Base-by-base conservation (phyloP, 2,329 filamentous ascomycete species). In the Diaporthe ilicicola region DNA sequence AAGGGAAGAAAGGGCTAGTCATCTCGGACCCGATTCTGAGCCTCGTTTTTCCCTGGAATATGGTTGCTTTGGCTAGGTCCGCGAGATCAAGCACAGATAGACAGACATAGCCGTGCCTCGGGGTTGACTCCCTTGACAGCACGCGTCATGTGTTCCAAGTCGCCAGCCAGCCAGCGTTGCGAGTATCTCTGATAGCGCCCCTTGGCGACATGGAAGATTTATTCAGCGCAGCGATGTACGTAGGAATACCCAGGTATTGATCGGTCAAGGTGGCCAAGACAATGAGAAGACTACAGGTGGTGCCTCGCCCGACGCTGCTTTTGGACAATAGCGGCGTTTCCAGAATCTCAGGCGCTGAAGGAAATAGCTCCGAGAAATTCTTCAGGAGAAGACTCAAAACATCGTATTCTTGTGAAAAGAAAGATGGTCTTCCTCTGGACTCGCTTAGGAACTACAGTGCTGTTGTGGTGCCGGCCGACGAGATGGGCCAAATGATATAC, bases 1-100 rank as follows among this genome's bases (percentile, higher is more conserved):
- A 72, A 72, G 53, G 70, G 70, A 29, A 73, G 71, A 46, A 72
- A 67, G 32, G 61, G 62, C 19, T 64, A 56, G 24, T 54, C 67
- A 69, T 68, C 67, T 17, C 12, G 34, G n/a, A 39, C 5, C 17
- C 15, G 17, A 32, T 53, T 53, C 17, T 50, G 29, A 37, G 29
- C n/a, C 56, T 19, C 27, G 48, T 48, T 8, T 2, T 22, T 24
- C 29, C 9, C 6, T 10, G 37, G 4, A 17, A 29, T 37, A 62
- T 9, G 50, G 17, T 24, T 17, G 54, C 54, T 39, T 17, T 12
- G 22, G 32, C 54, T 15, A 56, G 12, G 27, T 56, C 34, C 27
- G n/a, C 54, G n/a, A 39, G 34, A 56, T 39, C n/a, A 39, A 56
- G 19, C 54, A 10, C 54, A 17, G 15, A 15, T 39, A 39, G 32